Percentiles rank a stretch among this genome's conserved stretches.
Evolutionary conservation across 495 filamentous ascomycete genomes (phyloP).

Genomic region (Echria macrotheca): DNA sequence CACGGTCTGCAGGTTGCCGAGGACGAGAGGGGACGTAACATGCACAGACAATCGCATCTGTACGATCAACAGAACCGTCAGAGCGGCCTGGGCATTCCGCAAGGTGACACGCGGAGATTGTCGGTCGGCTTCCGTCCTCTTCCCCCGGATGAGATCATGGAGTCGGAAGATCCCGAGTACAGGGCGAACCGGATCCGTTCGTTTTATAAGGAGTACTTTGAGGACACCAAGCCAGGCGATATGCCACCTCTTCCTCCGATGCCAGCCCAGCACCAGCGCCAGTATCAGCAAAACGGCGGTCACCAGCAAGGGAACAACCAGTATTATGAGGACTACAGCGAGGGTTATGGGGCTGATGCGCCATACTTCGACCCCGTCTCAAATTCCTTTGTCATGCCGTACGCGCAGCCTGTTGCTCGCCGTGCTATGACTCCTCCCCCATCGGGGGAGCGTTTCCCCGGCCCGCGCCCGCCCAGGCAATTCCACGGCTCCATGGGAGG

Average conservation of each 20-base stretch:
- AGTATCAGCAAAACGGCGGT: neutral
- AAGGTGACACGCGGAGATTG: slow-evolving; percentile 63
- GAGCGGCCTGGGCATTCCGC: slow-evolving; percentile 49
- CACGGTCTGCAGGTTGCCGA: slow-evolving; percentile 16
- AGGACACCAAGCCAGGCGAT: slow-evolving; percentile 64
- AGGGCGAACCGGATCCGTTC: slow-evolving; percentile 94
- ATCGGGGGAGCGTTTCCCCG: slow-evolving; percentile 62
- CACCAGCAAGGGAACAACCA: slow-evolving; percentile 13
- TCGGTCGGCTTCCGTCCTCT: slow-evolving; percentile 91
- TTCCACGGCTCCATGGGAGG: slow-evolving; percentile 35
- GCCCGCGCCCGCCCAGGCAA: slow-evolving; percentile 29
- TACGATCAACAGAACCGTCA: slow-evolving; percentile 26
- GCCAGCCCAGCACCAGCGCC: slow-evolving; percentile 26
- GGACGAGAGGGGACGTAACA: slow-evolving; percentile 27
- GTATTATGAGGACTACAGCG: slow-evolving; percentile 50
- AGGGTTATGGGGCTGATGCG: slow-evolving; percentile 57
- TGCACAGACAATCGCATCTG: slow-evolving; percentile 33
- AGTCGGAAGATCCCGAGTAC: slow-evolving; percentile 84
- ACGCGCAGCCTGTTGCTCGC: slow-evolving; percentile 74
- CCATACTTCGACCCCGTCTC: slow-evolving; percentile 70
- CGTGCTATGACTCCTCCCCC: slow-evolving; percentile 98
- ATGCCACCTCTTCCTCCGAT: slow-evolving; percentile 35
- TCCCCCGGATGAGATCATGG: slow-evolving; percentile 64
- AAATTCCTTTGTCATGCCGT: slow-evolving; percentile 71
- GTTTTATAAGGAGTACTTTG: slow-evolving; percentile 99